A percentile compares a stretch with the other conserved stretches of the same genome.
phyloP scores from a whole-genome alignment of 2,329 filamentous ascomycete species.

The Fusarium sp. region DNA sequence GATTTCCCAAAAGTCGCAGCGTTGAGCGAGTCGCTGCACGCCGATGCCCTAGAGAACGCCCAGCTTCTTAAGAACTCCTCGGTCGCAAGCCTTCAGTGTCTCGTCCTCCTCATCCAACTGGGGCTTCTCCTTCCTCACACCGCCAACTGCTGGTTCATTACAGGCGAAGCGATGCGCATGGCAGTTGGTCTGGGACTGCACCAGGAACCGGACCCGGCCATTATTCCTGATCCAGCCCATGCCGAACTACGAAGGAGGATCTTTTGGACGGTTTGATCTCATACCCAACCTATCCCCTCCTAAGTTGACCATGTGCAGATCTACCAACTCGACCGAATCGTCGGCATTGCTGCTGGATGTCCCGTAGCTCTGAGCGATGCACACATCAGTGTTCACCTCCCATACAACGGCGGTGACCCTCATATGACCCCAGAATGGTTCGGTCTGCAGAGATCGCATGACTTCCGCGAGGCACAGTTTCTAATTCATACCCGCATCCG shows the following conservation, averaged over 20 bases:
- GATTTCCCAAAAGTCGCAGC: not conserved
- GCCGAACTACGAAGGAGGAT: not conserved
- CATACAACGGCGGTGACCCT: not conserved
- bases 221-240: not conserved
- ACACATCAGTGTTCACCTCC: not conserved
- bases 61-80: not conserved
- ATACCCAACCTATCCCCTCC: no score
- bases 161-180: conserved; percentile 40
- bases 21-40: not conserved
- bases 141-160: conserved; percentile 36
- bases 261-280: not conserved
- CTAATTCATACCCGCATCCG: not conserved
- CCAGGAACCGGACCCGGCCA: conserved; percentile 22
- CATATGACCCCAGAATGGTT: not conserved
- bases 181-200: conserved; percentile 38
- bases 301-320: not conserved
- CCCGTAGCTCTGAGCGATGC: not conserved
- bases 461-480: not conserved
- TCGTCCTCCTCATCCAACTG: conserved; percentile 34
- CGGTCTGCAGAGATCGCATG: not conserved
- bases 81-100: not conserved
- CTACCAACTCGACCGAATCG: not conserved
- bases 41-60: not conserved
- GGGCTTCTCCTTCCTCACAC: conserved; percentile 33
- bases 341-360: not conserved